phyloP scores from a whole-genome alignment of 2,329 filamentous ascomycete genomes.

The Pestalotiopsis sp. region DNA sequence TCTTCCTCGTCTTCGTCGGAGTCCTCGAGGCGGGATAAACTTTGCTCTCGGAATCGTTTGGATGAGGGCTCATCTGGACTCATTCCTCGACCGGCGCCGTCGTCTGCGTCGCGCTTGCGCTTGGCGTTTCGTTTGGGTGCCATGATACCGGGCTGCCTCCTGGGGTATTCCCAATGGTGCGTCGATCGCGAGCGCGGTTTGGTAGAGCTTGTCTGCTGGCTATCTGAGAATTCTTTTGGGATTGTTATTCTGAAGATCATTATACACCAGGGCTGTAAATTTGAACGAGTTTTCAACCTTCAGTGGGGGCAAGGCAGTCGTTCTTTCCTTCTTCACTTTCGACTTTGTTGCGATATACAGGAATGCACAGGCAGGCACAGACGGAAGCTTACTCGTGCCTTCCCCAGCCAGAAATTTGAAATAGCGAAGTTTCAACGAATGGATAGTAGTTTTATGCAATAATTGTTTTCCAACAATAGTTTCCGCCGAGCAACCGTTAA shows the following conservation, averaged over 20 bases:
- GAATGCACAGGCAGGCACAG: background rate
- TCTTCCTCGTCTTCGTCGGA: conserved; percentile 29
- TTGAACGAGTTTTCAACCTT: background rate
- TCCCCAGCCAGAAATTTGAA: too few relatives aligned
- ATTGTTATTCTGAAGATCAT: background rate
- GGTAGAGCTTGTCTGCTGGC: background rate
- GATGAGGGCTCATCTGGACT: conserved; percentile 12
- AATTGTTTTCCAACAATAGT: too few relatives aligned
- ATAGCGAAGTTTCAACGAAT: too few relatives aligned
- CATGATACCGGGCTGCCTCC: conserved; percentile 15
- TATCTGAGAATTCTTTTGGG: background rate
- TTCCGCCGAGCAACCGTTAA: too few relatives aligned
- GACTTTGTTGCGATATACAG: background rate
- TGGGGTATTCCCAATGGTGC: background rate
- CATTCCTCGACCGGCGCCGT: conserved; percentile 11
- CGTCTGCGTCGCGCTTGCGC: conserved; percentile 20
- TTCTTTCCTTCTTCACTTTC: background rate
- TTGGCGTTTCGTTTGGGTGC: conserved; percentile 19
- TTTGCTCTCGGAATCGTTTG: conserved; percentile 1
- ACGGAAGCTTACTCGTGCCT: too few relatives aligned
- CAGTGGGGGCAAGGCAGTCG: background rate
- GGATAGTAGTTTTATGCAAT: too few relatives aligned
- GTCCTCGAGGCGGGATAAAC: conserved; percentile 29
- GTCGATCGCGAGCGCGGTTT: background rate
- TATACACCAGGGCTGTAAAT: background rate